Evolutionary conservation across 2,329 filamentous ascomycete species (phyloP), one percentile per base, ranked within the genome.

Genomic region (Alternaria alternata): DNA sequence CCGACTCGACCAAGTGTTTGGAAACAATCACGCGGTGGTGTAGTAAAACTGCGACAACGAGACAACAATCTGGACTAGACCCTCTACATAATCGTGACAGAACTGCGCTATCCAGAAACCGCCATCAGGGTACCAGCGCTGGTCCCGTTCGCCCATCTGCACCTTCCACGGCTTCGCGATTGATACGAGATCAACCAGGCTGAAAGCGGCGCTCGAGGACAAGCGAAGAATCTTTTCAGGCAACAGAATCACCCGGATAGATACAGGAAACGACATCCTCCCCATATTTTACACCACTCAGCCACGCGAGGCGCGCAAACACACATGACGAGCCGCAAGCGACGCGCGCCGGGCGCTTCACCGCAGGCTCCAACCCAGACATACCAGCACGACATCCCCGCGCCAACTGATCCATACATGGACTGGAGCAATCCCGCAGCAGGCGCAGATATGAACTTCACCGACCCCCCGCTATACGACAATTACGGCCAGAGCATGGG

Each of bases 331-430:
- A 71, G 66, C 66, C 83, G 91, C 78, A 95, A 95, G 82, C 86
- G 92, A 77, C 84, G 90, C 68, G 91, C 91, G 47, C 89, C 91
- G 57, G 91, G 90, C 75, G 82, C 89, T 63, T 85, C 87, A 38
- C 89, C 91, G n/a, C 80, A 86, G 65, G 80, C 85, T 22, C 86
- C 88, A 72, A 85, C 85, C 58, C 76, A 67, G 65, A 67, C 68
- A 20, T 85, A 62, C 80, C 83, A 81, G 64, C 85, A 82, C 73
- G 79, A 77, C 71, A 70, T 80, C 57, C 78, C 78, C 67, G 78
- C 78, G 34, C 62, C 68, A 6, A 51, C 70, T 54, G 75, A 78
- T 36, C 70, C 74, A n/a, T 78, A 74, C 63, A 71, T 77, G 65
- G 68, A 70, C 58, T 79, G 77, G 77, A 74, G 66, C 57, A 74